Evolutionary conservation across 225 moss, liverwort and hornwort species (phyloP), one percentile per base, ranked within the genome.

Genomic region (Anthoceros angustus): DNA sequence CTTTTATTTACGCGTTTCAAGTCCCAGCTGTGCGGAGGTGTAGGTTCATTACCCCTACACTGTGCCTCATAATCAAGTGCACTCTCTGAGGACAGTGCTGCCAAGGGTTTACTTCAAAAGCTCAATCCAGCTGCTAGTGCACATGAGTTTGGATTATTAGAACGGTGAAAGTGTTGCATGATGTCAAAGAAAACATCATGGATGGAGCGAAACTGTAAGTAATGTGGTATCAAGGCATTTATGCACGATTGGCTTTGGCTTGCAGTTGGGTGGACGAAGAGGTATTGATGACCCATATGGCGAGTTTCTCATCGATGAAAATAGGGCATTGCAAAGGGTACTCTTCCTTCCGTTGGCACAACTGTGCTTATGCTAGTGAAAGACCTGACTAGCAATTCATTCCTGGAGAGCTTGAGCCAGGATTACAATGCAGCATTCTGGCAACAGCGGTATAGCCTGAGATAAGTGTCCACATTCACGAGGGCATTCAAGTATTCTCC

Each of bases 381-480:
- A 25, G 32, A 50, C n/a, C 20, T 43, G 23, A 6, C 25, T 8
- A 21, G 25, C 10, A 42, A 7, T 46, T 43, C 15, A 0, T 62
- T 68, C 63, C 83, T 85, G 88, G 95, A 88, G 66, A 95, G 95
- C 72, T 77, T 91, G 70, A 83, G 91, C 71, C 91, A 91, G 71
- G 95, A 95, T 72, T 90, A 85, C 66, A 86, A 90, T 71, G 95
- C 95, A 43, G 88, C 91, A 62, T 95, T 90, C 62, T 95, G 95
- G 95, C 95, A 95, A 66, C 95, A 95, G 82, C 85, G 95, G 43
- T 95, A 91, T 41, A 88, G 85, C 71, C 74, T 95, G 49, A 82
- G 91, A 18, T 83, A 82, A 79, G 95, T 69, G 75, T 88, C 64
- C 95, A 90, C n/a, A n/a, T n/a, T n/a, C n/a, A n/a, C n/a, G n/a